Evolutionary conservation across 164 flowering plant genomes (phyloP).

Genomic region (Amborella trichopoda): DNA sequence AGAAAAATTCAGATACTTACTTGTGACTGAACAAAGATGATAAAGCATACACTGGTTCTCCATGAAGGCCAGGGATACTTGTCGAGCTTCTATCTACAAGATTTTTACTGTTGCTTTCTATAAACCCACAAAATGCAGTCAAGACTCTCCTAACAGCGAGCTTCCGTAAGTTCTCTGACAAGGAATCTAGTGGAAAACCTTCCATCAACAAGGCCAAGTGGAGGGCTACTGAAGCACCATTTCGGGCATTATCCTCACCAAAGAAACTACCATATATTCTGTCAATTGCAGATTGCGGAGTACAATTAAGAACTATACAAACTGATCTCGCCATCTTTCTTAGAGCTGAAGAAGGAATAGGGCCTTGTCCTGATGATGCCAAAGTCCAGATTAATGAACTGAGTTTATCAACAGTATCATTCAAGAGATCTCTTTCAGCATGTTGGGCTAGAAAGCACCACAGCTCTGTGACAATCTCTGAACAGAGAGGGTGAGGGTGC

Average conservation of each 20-base stretch:
- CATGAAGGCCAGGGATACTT: conserved; percentile 17
- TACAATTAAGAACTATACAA: conserved; percentile 31
- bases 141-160: conserved; percentile 33
- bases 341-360: conserved; percentile 28
- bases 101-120: conserved; percentile 32
- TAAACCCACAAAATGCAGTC: conserved; percentile 32
- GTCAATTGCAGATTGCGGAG: conserved; percentile 30
- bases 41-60: conserved; percentile 45
- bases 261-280: conserved; percentile 29
- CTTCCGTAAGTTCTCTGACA: conserved; percentile 40
- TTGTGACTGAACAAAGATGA: conserved; percentile 46
- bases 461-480: conserved; percentile 67
- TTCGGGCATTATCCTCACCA: conserved; percentile 17
- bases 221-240: conserved; percentile 23
- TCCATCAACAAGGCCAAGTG: conserved; percentile 57
- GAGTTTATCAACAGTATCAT: conserved; percentile 37
- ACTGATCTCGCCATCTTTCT: conserved; percentile 72
- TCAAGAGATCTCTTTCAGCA: conserved; percentile 42
- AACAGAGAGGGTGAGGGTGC: conserved; percentile 79
- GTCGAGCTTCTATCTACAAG: conserved; percentile 7
- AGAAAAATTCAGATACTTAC: conserved; percentile 62
- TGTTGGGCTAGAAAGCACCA: conserved; percentile 70
- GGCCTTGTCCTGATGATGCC: conserved; percentile 28
- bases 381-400: conserved; percentile 31
- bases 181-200: conserved; percentile 59